These are phyloP conservation scores for Brassica nigra DNA, from an alignment of 345 rosid species.

Conservation along the genomic window DNA sequence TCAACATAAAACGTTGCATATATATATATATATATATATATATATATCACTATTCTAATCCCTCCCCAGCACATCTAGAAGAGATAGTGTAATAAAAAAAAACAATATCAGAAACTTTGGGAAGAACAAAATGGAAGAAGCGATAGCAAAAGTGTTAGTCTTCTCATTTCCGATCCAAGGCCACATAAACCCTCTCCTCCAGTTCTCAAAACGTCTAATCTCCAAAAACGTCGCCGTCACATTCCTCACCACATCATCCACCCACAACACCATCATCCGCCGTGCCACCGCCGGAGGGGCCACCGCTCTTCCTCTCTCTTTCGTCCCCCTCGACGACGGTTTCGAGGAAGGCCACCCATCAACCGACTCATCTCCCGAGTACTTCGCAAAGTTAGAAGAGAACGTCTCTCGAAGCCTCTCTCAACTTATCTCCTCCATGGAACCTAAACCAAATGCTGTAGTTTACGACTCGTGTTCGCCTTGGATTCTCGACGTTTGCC, in stretches of 20 bases:
- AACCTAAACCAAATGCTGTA: constrained; percentile 40
- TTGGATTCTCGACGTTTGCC: constrained; percentile 40
- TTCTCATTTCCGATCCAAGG: constrained; percentile 50
- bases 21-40: neutral
- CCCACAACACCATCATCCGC: constrained; percentile 26
- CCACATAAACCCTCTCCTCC: constrained; percentile 59
- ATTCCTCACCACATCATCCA: constrained; percentile 47
- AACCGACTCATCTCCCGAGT: constrained; percentile 16
- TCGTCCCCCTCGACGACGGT: constrained; percentile 43
- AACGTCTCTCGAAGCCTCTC: constrained; percentile 38
- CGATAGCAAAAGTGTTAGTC: constrained; percentile 39
- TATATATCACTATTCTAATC: neutral
- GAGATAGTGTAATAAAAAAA: neutral
- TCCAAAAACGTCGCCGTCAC: constrained; percentile 55
- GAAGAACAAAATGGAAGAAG: constrained; percentile 21
- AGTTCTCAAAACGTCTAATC: constrained; percentile 57
- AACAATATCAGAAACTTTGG: neutral
- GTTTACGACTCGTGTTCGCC: constrained; percentile 53
- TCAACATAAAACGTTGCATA: neutral
- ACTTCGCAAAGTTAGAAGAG: constrained; percentile 24
- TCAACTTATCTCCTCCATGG: constrained; percentile 39
- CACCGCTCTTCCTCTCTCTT: constrained; percentile 36
- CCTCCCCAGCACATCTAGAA: neutral
- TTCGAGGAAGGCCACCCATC: constrained; percentile 28
- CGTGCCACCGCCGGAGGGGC: constrained; percentile 37